These are phyloP conservation scores for Tetragonia tetragonoides DNA, from an alignment of 148 eudicot species.

Conservation along the genomic window DNA sequence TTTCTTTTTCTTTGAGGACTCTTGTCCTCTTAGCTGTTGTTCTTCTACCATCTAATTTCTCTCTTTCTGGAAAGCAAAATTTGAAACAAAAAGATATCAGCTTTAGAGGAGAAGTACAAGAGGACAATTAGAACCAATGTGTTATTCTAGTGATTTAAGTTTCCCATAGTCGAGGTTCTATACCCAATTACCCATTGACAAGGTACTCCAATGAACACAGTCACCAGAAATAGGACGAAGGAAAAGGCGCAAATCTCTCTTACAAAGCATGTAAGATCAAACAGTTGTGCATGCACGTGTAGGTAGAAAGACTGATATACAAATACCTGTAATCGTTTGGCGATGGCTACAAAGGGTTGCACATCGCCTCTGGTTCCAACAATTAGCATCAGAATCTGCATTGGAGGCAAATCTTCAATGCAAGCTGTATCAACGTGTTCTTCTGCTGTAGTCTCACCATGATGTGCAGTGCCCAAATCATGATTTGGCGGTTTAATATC, in stretches of 20 bases:
- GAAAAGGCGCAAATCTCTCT: neutral
- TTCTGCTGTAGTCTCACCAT: conserved; percentile 22
- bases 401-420: conserved; percentile 35
- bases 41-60: too few species aligned
- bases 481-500: conserved; percentile 34
- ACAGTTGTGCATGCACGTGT: neutral
- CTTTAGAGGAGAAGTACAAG: too few species aligned
- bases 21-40: too few species aligned
- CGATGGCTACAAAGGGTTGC: conserved; percentile 51
- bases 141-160: too few species aligned
- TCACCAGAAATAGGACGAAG: neutral
- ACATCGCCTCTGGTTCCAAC: conserved; percentile 59
- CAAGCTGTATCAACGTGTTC: conserved; percentile 28
- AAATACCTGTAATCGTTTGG: conserved; percentile 45
- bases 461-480: conserved; percentile 30
- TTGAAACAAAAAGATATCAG: too few species aligned
- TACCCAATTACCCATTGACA: neutral
- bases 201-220: neutral
- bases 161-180: too few species aligned
- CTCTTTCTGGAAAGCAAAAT: too few species aligned
- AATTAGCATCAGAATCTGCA: conserved; percentile 51
- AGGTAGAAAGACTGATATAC: neutral
- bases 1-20: too few species aligned
- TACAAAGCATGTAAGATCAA: neutral
- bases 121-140: too few species aligned